Evolutionary conservation across 2,329 filamentous ascomycete species (phyloP), one percentile per base, ranked within the genome.

Genomic region (Diaporthe citrichinensis): DNA sequence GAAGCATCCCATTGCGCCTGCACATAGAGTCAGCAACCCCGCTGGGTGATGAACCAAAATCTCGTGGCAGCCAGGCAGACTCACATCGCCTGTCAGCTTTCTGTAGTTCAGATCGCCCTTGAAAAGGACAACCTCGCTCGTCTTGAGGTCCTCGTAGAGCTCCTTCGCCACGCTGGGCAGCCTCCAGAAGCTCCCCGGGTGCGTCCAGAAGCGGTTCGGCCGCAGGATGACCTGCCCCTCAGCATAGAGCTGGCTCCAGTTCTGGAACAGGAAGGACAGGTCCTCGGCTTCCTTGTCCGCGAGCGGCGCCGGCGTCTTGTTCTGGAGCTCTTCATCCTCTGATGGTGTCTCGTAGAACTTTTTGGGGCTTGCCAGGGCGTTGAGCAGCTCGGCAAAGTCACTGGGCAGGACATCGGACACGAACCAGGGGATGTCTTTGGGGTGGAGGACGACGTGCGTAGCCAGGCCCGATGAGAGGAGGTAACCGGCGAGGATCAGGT

Each of bases 81-180:
- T 87, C 86, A 96, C 95, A 88, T 99, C 97, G 67, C 92, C 94
- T 41, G 94, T 95, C 78, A 99, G 84, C 84, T 99, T 99, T 77
- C 97, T 90, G 84, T 98, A 99, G 86, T 99, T 99, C 79, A 99
- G 84, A 82, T 99, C 97, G 3, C 97, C 97, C 88, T 99, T 99
- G 88, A 98, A 98, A 74, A 99, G 92, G 17, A 98, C 95, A 25
- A 99, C 88, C 83, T 98, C 94, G 78, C 94, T 94, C 77, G 91
- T 86, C 86, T 95, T 93, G 74, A 99, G 85, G 81, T 98, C 96
- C 9, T 94, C 89, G 71, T 91, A 89, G 17, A 99, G 86, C 39
- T 90, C 88, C 3, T 91, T 90, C 1, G 92, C 94, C 34, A 91
- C 88, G 20, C 87, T 84, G 0, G 96, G 95, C 76, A 99, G 84